These are phyloP conservation scores for Sarcodon aspratus DNA, from an alignment of 768 basidiomycete genomes.

Conservation along the genomic window DNA sequence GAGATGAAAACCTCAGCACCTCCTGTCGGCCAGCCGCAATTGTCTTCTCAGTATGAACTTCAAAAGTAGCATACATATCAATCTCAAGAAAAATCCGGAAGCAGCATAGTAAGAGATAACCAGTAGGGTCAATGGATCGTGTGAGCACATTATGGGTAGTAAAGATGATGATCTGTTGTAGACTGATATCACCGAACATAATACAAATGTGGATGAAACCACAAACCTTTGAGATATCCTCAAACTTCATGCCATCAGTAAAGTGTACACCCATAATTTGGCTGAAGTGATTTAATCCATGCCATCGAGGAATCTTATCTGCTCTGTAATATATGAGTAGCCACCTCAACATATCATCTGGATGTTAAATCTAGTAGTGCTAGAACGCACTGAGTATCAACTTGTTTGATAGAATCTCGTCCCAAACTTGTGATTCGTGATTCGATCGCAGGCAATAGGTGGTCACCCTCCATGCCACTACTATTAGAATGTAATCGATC, in stretches of 20 bases:
- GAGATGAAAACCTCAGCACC: constrained; percentile 2
- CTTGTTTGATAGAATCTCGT: neutral
- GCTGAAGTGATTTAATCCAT: constrained; percentile 20
- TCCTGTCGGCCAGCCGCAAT: constrained; percentile 11
- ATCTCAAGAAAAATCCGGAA: constrained; percentile 20
- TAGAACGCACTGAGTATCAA: constrained; percentile 15
- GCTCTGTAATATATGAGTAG: too few species aligned
- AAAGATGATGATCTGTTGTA: too few species aligned
- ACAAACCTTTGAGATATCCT: constrained; percentile 24
- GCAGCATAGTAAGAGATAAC: constrained; percentile 16
- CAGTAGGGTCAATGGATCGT: constrained; percentile 3
- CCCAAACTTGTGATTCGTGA: constrained; percentile 8
- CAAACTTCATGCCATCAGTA: constrained; percentile 23
- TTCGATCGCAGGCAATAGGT: constrained; percentile 18
- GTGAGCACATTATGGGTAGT: constrained; percentile 14
- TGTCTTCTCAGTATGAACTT: constrained; percentile 20
- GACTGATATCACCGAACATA: constrained; percentile 15
- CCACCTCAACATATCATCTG: too few species aligned
- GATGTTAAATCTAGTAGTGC: constrained; percentile 1
- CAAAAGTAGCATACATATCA: constrained; percentile 17
- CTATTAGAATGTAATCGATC: constrained; percentile 27
- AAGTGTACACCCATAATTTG: constrained; percentile 16
- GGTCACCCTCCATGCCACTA: constrained; percentile 21
- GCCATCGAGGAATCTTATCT: constrained; percentile 20
- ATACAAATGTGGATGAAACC: neutral